Conservation (phyloP, 2,329 filamentous ascomycete genomes). For the Cladorrhinum sp. region DNA sequence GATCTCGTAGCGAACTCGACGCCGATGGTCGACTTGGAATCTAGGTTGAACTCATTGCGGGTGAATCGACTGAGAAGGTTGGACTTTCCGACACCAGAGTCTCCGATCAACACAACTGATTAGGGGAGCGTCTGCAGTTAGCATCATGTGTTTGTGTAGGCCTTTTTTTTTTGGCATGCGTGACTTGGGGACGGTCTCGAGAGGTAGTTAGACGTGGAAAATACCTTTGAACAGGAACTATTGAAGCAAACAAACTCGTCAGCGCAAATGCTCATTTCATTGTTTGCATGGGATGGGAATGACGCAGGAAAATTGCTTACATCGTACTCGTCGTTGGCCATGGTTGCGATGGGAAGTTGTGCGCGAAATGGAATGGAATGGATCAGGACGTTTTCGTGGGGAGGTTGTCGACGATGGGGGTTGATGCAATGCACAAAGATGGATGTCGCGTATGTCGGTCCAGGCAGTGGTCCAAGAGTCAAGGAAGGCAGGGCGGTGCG, state of each 20-base stretch:
- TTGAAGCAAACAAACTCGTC: constrained; percentile 34
- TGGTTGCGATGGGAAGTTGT: constrained; percentile 47
- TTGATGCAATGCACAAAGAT: constrained; percentile 24
- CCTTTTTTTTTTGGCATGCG: too few relatives aligned
- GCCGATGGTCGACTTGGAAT: constrained; percentile 99
- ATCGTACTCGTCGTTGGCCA: constrained; percentile 99
- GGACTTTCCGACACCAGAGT: constrained; percentile 99
- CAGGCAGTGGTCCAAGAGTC: constrained; percentile 22
- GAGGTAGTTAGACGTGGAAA: constrained; percentile 18
- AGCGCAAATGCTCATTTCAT: constrained; percentile 24
- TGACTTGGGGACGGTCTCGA: constrained; percentile 18
- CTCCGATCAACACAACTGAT: constrained; percentile 94
- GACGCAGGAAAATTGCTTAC: constrained; percentile 53
- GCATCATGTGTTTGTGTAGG: constrained; percentile 23
- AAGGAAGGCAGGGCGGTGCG: constrained; percentile 28
- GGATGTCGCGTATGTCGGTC: constrained; percentile 15
- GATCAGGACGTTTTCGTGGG: constrained; percentile 19
- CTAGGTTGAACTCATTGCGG: constrained; percentile 99
- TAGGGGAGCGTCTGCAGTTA: constrained; percentile 22
- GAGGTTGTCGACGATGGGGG: constrained; percentile 13
- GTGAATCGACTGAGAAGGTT: constrained; percentile 99
- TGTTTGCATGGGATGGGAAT: neutral
- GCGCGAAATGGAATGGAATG: constrained; percentile 28
- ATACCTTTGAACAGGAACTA: constrained; percentile 99
- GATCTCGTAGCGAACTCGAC: constrained; percentile 98